Conservation (phyloP, 495 filamentous ascomycete species). For the Neurospora sp. region DNA sequence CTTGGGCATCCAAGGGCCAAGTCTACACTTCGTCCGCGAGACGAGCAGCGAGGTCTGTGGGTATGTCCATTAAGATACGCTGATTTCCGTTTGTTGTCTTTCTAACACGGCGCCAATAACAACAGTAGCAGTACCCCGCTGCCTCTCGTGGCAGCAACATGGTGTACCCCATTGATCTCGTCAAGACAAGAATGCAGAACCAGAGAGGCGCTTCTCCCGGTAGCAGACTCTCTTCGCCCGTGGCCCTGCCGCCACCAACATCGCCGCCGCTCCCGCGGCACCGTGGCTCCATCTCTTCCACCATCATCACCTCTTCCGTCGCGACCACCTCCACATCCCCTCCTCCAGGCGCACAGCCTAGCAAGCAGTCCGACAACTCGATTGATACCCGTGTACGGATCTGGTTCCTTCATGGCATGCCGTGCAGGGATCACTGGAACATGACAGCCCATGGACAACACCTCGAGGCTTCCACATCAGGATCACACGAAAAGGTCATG, state of each 20-base stretch:
- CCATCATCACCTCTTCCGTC: neutral
- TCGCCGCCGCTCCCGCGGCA: too few species aligned
- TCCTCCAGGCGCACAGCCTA: neutral
- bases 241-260: neutral
- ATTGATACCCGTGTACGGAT: conserved; percentile 17
- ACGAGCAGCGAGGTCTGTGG: neutral
- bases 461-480: too few species aligned
- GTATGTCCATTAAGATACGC: neutral
- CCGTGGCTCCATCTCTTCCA: neutral
- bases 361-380: conserved; percentile 79
- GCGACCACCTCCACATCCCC: neutral
- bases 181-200: conserved; percentile 56
- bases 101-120: neutral
- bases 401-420: too few species aligned
- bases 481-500: too few species aligned
- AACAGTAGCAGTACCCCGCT: neutral
- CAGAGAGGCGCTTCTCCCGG: conserved; percentile 74
- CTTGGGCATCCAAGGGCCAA: neutral
- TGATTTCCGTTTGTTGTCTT: neutral
- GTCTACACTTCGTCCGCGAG: neutral
- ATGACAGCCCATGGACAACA: too few species aligned
- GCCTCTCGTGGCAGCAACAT: conserved; percentile 31
- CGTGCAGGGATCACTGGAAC: too few species aligned
- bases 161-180: conserved; percentile 96
- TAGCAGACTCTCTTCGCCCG: conserved; percentile 38